Evolutionary conservation across 441 rosid genomes (phyloP), one percentile per base, ranked within the genome.

Genomic region (Erodium texanum): DNA sequence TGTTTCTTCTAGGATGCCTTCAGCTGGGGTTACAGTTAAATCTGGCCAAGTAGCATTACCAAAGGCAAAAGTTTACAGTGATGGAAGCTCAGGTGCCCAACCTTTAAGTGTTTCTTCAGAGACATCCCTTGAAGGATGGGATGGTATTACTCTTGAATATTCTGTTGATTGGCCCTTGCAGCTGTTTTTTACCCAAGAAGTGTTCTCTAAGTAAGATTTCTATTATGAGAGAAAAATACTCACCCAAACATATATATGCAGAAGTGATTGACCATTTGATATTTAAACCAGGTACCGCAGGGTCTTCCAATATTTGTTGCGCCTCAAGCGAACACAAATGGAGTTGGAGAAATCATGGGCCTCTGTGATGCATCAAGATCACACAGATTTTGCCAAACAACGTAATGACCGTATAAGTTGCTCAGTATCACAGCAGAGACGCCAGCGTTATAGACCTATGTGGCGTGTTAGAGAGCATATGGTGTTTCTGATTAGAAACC

Each of bases 341-440:
- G 99, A 94, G 75, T 79, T 94, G 84, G 99, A 94, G 79, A 94
- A 94, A 79, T 91, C 96, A 74, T 93, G 99, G 99, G 99, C 96
- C 24, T 87, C 96, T 75, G 97, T 86, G 76, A 94, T 89, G 99
- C 96, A 91, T 77, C 96, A 94, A 81, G 97, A 88, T 77, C 97
- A 88, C 81, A 78, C 83, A 70, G 90, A 89, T 80, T 85, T 87
- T 83, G 83, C 92, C 74, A 83, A 77, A 78, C 93, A 73, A 68
- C 85, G 83, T 20, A 85, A 83, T 77, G 90, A 85, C 45, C 76
- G 73, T 66, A 66, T 70, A 45, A 85, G 77, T 38, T 73, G 82
- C 79, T 83, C 96, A 65, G 71, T 72, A 70, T 80, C 86, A 74
- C 94, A 83, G 77, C 94, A 88, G 76, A 82, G 85, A 59, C 80